A percentile compares a stretch with the other conserved stretches of the same genome.
These are phyloP conservation scores for Cicer judaicum DNA, from an alignment of 306 rosid species.

Conservation along the genomic window DNA sequence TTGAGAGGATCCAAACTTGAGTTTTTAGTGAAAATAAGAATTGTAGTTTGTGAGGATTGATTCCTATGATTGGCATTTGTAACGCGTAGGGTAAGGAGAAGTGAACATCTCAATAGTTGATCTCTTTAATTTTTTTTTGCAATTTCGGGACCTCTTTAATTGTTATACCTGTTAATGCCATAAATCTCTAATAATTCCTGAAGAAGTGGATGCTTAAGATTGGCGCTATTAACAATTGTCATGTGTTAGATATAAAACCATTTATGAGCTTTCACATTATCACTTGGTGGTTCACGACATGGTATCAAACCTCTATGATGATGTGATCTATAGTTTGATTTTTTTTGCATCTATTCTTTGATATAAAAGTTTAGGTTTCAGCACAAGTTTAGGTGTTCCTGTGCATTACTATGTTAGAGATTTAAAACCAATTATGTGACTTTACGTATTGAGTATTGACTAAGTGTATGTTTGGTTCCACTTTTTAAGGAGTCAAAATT, in stretches of 20 bases:
- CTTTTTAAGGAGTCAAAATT: too few species aligned
- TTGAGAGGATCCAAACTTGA: too few species aligned
- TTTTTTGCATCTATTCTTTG: background rate
- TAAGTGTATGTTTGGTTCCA: too few species aligned
- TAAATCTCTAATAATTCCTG: conserved; percentile 8
- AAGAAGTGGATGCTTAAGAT: conserved; percentile 23
- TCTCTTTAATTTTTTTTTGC: background rate
- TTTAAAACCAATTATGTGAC: background rate
- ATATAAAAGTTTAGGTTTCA: background rate
- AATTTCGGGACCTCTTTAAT: conserved; percentile 8
- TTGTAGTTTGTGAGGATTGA: background rate
- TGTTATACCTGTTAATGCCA: conserved; percentile 11
- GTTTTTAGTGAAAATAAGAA: conserved; percentile 14
- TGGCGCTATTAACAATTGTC: conserved; percentile 16
- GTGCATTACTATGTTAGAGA: background rate
- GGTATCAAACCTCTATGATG: background rate
- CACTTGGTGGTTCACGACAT: background rate
- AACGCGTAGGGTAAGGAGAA: background rate
- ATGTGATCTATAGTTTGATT: background rate
- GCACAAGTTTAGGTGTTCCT: background rate
- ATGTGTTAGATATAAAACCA: background rate
- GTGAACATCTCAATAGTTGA: background rate
- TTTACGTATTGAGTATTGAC: background rate
- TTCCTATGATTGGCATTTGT: conserved; percentile 18
- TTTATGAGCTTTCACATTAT: background rate